These are phyloP conservation scores for Podila clonocystis DNA, from an alignment of 192 early-diverging fungal species.

Conservation along the genomic window DNA sequence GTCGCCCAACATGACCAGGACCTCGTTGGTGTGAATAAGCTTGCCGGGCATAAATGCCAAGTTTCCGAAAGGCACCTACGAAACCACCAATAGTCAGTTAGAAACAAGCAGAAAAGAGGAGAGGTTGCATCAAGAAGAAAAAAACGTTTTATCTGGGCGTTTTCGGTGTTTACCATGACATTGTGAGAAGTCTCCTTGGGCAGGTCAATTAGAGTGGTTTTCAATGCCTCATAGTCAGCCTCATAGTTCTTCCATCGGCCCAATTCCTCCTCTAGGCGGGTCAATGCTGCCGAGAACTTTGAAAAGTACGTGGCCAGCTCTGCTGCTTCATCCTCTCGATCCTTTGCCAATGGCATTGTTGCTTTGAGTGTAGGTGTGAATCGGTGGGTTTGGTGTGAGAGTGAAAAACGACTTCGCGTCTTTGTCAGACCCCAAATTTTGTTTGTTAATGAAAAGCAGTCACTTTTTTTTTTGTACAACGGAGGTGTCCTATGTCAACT, in stretches of 20 bases:
- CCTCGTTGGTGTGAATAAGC: conserved; percentile 93
- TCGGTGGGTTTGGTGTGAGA: neutral
- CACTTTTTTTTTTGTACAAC: conserved; percentile 4
- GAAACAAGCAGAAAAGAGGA: conserved; percentile 1
- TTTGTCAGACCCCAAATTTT: neutral
- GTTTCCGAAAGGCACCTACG: conserved; percentile 83
- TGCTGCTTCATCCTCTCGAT: conserved; percentile 45
- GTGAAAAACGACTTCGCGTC: neutral
- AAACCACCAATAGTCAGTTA: neutral
- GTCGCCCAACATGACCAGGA: conserved; percentile 88
- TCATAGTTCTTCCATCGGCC: conserved; percentile 67
- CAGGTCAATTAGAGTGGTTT: conserved; percentile 54
- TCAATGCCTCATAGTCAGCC: conserved; percentile 64
- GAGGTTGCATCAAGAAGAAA: neutral
- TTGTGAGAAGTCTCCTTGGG: conserved; percentile 56
- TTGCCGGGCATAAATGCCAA: conserved; percentile 90
- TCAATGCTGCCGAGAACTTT: conserved; percentile 53
- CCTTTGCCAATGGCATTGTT: conserved; percentile 15
- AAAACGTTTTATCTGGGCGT: neutral
- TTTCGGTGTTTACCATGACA: conserved; percentile 60
- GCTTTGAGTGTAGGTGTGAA: neutral
- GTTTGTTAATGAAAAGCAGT: neutral
- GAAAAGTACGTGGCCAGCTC: conserved; percentile 39
- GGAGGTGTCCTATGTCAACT: neutral
- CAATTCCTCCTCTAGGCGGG: conserved; percentile 47